Evolutionary conservation across 2,329 filamentous ascomycete genomes (phyloP).

Genomic region (Diplodia intermedia): DNA sequence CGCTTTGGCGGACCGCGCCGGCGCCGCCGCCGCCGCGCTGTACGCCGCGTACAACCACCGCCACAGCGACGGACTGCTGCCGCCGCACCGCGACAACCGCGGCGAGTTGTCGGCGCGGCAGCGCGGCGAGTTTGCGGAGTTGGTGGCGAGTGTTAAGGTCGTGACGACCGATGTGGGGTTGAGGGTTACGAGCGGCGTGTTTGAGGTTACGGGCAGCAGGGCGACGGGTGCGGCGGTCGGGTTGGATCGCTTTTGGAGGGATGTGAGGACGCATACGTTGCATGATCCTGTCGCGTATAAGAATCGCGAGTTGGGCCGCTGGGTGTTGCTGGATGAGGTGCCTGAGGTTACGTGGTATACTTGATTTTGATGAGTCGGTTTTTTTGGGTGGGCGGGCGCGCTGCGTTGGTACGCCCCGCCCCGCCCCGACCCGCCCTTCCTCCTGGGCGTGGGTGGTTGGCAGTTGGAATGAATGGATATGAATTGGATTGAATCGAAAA

Average conservation of each 20-base stretch:
- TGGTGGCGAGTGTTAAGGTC: constrained; percentile 68
- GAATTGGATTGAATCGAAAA: too few species aligned
- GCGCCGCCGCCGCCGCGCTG: constrained; percentile 55
- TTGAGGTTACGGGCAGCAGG: constrained; percentile 68
- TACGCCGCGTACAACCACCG: constrained; percentile 52
- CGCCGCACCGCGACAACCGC: constrained; percentile 42
- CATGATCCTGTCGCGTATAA: constrained; percentile 74
- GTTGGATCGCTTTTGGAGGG: constrained; percentile 70
- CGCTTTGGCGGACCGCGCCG: constrained; percentile 64
- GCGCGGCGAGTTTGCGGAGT: constrained; percentile 67
- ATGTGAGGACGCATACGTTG: constrained; percentile 69
- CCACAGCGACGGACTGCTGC: too few species aligned
- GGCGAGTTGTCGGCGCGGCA: constrained; percentile 57
- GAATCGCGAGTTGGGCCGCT: constrained; percentile 67
- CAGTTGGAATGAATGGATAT: too few species aligned
- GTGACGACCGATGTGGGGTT: constrained; percentile 67
- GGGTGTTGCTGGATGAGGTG: constrained; percentile 62
- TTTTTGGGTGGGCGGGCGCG: background rate
- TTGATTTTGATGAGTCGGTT: constrained; percentile 37
- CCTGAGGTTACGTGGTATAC: constrained; percentile 70
- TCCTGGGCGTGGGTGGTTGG: too few species aligned
- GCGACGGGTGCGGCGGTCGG: constrained; percentile 65
- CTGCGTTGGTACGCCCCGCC: too few species aligned
- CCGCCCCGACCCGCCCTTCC: too few species aligned
- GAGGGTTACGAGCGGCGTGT: constrained; percentile 65